phyloP scores from a whole-genome alignment of 2,329 filamentous ascomycete genomes.

The Trichophyton verrucosum region DNA sequence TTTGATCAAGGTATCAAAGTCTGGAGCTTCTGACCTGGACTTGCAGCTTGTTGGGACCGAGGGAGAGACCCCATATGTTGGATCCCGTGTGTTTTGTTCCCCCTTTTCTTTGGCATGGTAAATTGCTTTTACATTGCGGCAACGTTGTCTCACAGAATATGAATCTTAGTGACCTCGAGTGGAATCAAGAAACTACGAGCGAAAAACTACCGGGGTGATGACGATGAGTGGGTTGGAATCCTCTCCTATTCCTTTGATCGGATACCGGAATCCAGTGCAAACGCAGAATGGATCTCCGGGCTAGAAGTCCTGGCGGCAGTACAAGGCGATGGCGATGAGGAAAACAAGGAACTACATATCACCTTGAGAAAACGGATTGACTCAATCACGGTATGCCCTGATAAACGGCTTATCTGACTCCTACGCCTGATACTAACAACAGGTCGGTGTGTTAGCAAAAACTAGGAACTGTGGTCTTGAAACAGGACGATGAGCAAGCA shows the following conservation, averaged over 20 bases:
- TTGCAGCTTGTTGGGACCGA: conserved; percentile 47
- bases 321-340: conserved; percentile 16
- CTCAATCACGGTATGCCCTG: conserved; percentile 35
- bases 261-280: conserved; percentile 11
- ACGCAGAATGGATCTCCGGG: conserved; percentile 16
- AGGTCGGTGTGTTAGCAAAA: conserved; percentile 31
- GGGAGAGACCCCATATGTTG: conserved; percentile 42
- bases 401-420: not conserved
- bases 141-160: not conserved
- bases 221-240: conserved; percentile 32
- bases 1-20: conserved; percentile 38
- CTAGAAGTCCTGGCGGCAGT: conserved; percentile 23
- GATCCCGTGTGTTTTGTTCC: conserved; percentile 27
- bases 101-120: not conserved
- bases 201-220: conserved; percentile 33
- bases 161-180: conserved; percentile 26
- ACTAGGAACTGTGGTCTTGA: conserved; percentile 42
- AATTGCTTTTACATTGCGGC: not conserved
- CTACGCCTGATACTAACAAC: conserved; percentile 3
- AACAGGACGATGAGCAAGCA: conserved; percentile 42
- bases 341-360: conserved; percentile 27
- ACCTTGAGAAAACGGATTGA: conserved; percentile 33
- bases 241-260: conserved; percentile 27
- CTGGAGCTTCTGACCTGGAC: conserved; percentile 34
- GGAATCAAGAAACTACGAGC: conserved; percentile 27